Base-by-base conservation (phyloP, 2,329 filamentous ascomycete species). In the Calonectria crousiana region DNA sequence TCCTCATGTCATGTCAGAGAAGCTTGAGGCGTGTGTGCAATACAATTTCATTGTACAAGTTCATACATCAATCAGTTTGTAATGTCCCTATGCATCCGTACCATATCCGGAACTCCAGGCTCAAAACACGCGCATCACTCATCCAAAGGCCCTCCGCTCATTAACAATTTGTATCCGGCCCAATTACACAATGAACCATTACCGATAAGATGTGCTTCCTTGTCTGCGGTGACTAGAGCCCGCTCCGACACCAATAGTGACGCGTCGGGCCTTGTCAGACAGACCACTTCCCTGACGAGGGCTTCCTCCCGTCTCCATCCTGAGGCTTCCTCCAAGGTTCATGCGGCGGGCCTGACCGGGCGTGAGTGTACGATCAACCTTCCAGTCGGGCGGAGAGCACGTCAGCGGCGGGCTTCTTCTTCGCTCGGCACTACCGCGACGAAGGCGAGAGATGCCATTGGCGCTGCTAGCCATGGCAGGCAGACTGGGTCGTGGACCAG, bases 321-420 rank as follows among this genome's bases (percentile, higher is more conserved):
- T 81, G 73, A 87, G 77, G 74, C 84, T 87, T 18, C 85, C 86
- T 44, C 87, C 86, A 72, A 91, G 82, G 77, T 90, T 89, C 90
- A 92, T 91, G 58, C 90, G 86, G 67, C 90, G 83, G 28, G 90
- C 90, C 79, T 92, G 90, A 2, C 89, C 89, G 1, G 88, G 84
- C 14, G 89, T 91, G 75, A 92, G 85, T 4, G 83, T 81, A 73
- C 84, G 83, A 30, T 86, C 83, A 20, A 80, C 74, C 66, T 81
- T 84, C 69, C 78, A 78, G 28, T 89, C 86, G 2, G 85, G 83
- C 2, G 90, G 87, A 44, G 89, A 89, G 82, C 89, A 91, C 41
- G 85, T 81, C 78, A 91, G 86, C 18, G 90, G 90, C 16, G 90
- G 89, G 74, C 88, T 90, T 67, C 87, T 85, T 44, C 88, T 86